Conservation (phyloP, 208 protist species). For the Leishmania major region DNA sequence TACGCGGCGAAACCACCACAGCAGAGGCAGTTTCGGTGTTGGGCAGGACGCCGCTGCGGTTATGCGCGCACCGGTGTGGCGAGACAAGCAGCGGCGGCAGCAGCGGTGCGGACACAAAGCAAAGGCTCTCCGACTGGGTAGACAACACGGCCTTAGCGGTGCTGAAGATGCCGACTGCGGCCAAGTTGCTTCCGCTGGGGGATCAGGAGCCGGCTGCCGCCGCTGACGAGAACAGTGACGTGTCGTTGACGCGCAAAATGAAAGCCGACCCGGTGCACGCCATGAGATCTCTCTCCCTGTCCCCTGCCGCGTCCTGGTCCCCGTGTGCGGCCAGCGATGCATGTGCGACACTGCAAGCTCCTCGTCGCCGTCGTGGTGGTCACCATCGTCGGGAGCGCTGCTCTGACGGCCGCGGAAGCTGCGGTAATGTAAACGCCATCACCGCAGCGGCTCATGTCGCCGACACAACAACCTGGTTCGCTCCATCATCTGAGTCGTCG, state of each 20-base stretch:
- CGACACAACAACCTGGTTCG: background rate
- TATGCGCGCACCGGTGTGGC: background rate
- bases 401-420: background rate
- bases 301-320: background rate
- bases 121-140: background rate
- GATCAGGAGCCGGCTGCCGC: background rate
- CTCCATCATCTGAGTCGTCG: background rate
- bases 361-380: background rate
- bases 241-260: background rate
- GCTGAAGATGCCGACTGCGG: background rate
- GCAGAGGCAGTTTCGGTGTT: background rate
- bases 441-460: background rate
- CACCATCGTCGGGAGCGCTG: background rate
- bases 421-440: background rate
- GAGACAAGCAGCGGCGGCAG: background rate
- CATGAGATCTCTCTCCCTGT: background rate
- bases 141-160: background rate
- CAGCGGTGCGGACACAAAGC: background rate
- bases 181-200: background rate
- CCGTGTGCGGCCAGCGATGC: background rate
- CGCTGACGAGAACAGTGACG: background rate
- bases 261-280: background rate
- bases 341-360: too few species aligned
- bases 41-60: background rate
- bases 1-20: background rate